Conservation (phyloP, 2,329 filamentous ascomycete species). For the Aspergillus sp. region DNA sequence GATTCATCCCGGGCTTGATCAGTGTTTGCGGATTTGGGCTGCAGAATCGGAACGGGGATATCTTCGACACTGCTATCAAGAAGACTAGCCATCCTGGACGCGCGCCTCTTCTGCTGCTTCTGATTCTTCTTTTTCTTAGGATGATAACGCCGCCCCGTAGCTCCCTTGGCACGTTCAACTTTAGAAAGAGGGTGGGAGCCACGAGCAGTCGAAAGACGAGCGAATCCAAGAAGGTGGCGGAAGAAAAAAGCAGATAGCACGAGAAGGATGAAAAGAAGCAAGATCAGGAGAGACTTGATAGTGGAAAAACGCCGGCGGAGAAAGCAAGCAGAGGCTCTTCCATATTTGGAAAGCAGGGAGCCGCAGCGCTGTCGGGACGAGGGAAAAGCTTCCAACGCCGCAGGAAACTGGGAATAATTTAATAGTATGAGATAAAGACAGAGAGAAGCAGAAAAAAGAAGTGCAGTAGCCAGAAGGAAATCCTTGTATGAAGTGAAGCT, state of each 20-base stretch:
- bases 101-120: not conserved
- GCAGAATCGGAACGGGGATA: conserved; percentile 9
- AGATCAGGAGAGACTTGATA: not conserved
- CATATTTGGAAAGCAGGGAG: conserved; percentile 9
- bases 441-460: no score
- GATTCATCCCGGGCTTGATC: not conserved
- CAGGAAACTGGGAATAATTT: no score
- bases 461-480: no score
- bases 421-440: no score
- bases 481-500: no score
- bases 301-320: not conserved
- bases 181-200: not conserved
- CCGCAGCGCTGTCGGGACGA: not conserved
- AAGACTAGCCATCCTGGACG: conserved; percentile 1
- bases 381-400: no score
- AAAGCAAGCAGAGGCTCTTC: conserved; percentile 4
- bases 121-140: not conserved
- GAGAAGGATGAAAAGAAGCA: conserved; percentile 1
- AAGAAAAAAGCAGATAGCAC: not conserved
- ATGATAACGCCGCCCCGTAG: not conserved
- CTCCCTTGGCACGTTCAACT: not conserved
- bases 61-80: conserved; percentile 13
- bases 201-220: not conserved
- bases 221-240: not conserved
- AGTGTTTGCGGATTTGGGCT: not conserved